Base-by-base conservation (phyloP, 805 yeast genomes). In the Saccharomycopsis sp. region DNA sequence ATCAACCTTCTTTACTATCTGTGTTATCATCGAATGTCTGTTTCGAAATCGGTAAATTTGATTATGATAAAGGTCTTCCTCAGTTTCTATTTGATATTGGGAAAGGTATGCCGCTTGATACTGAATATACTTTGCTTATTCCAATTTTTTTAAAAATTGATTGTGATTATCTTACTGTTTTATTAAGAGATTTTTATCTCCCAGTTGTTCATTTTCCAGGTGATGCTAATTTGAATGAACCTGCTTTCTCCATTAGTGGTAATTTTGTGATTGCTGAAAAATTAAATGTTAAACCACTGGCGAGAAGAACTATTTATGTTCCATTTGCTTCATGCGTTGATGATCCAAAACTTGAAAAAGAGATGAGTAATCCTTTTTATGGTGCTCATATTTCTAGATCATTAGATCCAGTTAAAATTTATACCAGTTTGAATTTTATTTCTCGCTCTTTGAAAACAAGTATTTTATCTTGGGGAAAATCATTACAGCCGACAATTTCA, bases 241-340 rank as follows among this genome's bases (percentile, higher is more conserved):
- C 20, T 4, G 38, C 42, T 5, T 29, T 45, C 13, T 36, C 42
- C 9, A 55, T 70, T 12, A 41, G 49, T 3, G 75, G 75, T 21
- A 76, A 76, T 51, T 31, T 77, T 23, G 74, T 74, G 1, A 61
- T 79, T 42, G 76, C 76, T 36, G 87, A 79, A 46, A 71, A 68
- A 45, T 61, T 74, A 57, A 45, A 39, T 31, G 58, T 61, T 1
- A 58, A 64, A 12, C 54, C 57, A 18, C 63, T 60, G 21, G 72
- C 74, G 38, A 55, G 67, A 53, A 61, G 77, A 48, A 59, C 61
- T 21, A 63, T 72, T 4, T 74, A 67, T 54, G 76, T 74, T 2
- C 76, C 77, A 1, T 76, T 74, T 53, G 75, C 78, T 3, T 74
- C 79, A 0, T 69, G 72, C 23, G 66, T 32, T 19, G 35, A n/a